Evolutionary conservation across 2,329 filamentous ascomycete genomes (phyloP).

Genomic region (Ophiocordyceps camponoti-leonardi): DNA sequence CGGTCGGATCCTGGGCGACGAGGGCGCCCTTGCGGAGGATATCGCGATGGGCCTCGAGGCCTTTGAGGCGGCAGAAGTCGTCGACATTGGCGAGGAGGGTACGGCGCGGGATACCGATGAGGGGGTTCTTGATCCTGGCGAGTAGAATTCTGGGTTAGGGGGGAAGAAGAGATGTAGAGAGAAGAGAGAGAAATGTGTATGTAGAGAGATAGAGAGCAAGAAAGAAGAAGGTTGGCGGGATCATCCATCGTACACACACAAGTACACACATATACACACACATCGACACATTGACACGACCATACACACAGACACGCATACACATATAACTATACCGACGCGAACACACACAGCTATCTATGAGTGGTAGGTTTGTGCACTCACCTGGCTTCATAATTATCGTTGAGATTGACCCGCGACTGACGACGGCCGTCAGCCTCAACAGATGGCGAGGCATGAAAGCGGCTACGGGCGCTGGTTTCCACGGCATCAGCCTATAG

Average conservation of each 20-base stretch:
- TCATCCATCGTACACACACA: slow-evolving; percentile 6
- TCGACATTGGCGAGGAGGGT: slow-evolving; percentile 37
- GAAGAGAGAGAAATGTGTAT: too few species aligned
- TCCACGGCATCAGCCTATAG: too few species aligned
- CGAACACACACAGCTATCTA: too few species aligned
- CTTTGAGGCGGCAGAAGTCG: slow-evolving; percentile 42
- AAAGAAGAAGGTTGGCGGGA: too few species aligned
- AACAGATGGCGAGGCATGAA: slow-evolving; percentile 12
- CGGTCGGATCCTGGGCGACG: slow-evolving; percentile 51
- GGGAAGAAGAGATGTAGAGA: not conserved
- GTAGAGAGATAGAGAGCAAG: too few species aligned
- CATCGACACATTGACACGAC: not conserved
- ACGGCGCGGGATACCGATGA: slow-evolving; percentile 34
- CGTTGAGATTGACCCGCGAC: slow-evolving; percentile 22
- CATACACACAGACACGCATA: too few species aligned
- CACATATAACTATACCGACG: too few species aligned
- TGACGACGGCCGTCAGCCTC: slow-evolving; percentile 21
- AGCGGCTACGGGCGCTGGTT: slow-evolving; percentile 9
- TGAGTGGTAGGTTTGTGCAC: too few species aligned
- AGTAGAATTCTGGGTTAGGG: too few species aligned
- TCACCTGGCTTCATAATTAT: slow-evolving; percentile 28
- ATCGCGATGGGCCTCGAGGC: slow-evolving; percentile 37
- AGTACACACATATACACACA: not conserved
- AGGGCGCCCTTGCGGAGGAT: slow-evolving; percentile 54
- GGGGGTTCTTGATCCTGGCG: slow-evolving; percentile 24